Conservation (phyloP, 2,329 filamentous ascomycete genomes). For the Colletotrichum acutatum region DNA sequence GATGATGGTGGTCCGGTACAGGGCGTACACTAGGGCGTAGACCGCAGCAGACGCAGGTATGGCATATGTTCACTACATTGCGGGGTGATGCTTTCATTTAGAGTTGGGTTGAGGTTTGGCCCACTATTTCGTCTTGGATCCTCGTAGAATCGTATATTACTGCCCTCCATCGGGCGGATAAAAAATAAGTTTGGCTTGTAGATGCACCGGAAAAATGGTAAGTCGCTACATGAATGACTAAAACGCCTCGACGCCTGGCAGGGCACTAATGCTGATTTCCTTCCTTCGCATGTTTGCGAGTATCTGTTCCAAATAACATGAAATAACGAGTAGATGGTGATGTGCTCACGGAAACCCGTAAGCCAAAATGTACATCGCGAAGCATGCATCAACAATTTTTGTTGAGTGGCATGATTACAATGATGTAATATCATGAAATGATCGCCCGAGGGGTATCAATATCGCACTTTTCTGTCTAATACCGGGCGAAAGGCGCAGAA, state of each 20-base stretch:
- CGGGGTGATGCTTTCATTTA: not conserved
- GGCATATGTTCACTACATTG: not conserved
- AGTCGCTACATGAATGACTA: conserved; percentile 23
- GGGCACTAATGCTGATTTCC: conserved; percentile 4
- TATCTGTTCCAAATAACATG: not conserved
- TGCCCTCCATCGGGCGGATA: not conserved
- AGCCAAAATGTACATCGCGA: not conserved
- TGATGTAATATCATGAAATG: not conserved
- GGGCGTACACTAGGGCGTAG: not conserved
- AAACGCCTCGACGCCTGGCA: conserved; percentile 31
- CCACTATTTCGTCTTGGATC: conserved; percentile 9
- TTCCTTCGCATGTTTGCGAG: conserved; percentile 2
- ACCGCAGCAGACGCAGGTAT: not conserved
- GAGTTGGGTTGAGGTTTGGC: not conserved
- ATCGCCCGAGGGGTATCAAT: conserved; percentile 23
- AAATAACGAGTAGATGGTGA: not conserved
- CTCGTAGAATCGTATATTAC: conserved; percentile 28
- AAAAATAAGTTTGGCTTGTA: not conserved
- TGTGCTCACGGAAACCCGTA: not conserved
- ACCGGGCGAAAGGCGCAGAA: not conserved
- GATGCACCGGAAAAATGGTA: conserved; percentile 21
- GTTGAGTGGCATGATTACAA: conserved; percentile 1
- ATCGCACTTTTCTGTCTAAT: conserved; percentile 8
- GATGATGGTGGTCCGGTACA: not conserved
- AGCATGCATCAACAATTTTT: not conserved